Evolutionary conservation across 1,139 yeast genomes (phyloP).

Genomic region (Candida albicans): DNA sequence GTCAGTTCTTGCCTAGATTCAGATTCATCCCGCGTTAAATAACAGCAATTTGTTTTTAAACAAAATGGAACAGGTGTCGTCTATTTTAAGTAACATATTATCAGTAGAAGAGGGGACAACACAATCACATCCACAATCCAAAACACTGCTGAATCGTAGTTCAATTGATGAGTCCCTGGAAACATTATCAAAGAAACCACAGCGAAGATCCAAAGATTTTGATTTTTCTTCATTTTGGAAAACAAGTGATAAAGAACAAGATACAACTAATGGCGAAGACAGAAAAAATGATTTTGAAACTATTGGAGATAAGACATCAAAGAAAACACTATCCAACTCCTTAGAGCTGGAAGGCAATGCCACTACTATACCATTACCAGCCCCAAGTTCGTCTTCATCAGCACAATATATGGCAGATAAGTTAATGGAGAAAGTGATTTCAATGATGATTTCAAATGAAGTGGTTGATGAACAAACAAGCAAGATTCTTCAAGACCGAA

Average conservation of each 20-base stretch:
- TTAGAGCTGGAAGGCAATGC: background rate
- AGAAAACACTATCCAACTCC: background rate
- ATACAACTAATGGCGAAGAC: background rate
- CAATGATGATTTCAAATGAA: slow-evolving; percentile 70
- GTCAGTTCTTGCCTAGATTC: too few relatives aligned
- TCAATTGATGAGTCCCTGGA: background rate
- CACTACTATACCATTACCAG: slow-evolving; percentile 3
- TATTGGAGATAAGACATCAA: slow-evolving; percentile 1
- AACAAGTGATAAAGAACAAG: slow-evolving; percentile 6
- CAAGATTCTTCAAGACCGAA: slow-evolving; percentile 44
- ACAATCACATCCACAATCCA: background rate
- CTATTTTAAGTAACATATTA: slow-evolving; percentile 28
- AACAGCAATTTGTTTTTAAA: background rate
- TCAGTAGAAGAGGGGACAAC: slow-evolving; percentile 18
- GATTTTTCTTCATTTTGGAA: slow-evolving; percentile 21
- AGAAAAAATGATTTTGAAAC: background rate
- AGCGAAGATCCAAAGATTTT: slow-evolving; percentile 15
- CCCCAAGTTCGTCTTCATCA: slow-evolving; percentile 18
- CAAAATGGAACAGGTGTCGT: slow-evolving; percentile 32
- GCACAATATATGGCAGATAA: slow-evolving; percentile 53
- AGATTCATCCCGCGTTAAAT: background rate
- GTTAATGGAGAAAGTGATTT: slow-evolving; percentile 64
- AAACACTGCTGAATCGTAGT: background rate
- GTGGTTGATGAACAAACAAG: slow-evolving; percentile 40
- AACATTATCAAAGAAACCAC: slow-evolving; percentile 4